phyloP scores from a whole-genome alignment of 225 moss, liverwort and hornwort genomes.

The Neckera pumila region DNA sequence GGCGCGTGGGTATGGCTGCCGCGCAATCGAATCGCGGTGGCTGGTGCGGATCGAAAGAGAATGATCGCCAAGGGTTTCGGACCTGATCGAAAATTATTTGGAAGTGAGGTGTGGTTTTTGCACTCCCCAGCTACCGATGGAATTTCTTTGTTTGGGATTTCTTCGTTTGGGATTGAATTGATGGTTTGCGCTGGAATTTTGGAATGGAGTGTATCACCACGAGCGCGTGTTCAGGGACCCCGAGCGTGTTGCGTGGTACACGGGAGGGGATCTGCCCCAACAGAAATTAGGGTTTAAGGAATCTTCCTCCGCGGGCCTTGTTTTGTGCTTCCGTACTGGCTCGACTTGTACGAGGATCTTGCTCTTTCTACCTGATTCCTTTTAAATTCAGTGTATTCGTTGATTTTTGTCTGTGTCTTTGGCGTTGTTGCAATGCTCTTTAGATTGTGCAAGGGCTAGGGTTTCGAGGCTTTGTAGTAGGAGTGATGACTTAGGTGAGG shows the following conservation, averaged over 20 bases:
- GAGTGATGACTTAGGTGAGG: background rate
- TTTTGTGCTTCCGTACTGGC: background rate
- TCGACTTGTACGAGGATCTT: background rate
- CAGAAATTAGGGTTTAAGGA: conserved; percentile 13
- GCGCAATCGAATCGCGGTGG: background rate
- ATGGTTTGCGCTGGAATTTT: background rate
- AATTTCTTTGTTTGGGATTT: background rate
- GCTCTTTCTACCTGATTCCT: background rate
- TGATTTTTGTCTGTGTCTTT: background rate
- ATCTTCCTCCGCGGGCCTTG: background rate
- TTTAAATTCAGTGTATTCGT: background rate
- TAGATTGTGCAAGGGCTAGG: background rate
- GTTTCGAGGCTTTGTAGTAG: background rate
- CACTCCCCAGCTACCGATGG: background rate
- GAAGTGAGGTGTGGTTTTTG: background rate
- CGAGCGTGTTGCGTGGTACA: background rate
- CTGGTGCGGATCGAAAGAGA: background rate
- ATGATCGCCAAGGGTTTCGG: background rate
- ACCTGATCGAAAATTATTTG: background rate
- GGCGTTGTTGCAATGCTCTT: background rate
- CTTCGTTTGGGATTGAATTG: background rate
- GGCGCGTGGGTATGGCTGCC: background rate
- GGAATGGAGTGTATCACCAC: background rate
- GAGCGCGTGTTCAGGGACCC: background rate
- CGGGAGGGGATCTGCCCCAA: background rate